Percentiles rank a stretch among this genome's conserved stretches.
Evolutionary conservation across 129 eudicot genomes (phyloP).

Genomic region (Arctium lappa): DNA sequence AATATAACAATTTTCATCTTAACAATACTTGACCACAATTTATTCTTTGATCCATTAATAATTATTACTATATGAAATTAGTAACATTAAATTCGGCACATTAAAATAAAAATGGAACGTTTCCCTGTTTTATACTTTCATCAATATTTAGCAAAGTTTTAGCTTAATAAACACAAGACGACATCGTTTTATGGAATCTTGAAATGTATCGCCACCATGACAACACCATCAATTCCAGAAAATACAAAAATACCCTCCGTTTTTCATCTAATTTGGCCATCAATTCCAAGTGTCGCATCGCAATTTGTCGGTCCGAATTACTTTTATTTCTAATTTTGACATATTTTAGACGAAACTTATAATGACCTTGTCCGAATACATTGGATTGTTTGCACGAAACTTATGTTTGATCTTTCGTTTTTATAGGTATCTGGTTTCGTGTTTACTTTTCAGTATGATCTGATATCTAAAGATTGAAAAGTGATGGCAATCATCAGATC

Average conservation of each 20-base stretch:
- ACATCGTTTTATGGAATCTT: not conserved
- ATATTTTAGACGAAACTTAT: not conserved
- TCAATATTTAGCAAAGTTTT: not conserved
- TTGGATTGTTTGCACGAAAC: not conserved
- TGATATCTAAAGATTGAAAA: not conserved
- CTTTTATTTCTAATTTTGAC: not conserved
- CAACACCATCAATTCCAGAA: too few relatives aligned
- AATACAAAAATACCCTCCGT: not conserved
- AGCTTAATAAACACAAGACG: not conserved
- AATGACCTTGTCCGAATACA: not conserved
- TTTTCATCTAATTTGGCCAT: not conserved
- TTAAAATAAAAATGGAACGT: not conserved
- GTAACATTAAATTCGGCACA: not conserved
- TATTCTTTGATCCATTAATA: too few relatives aligned
- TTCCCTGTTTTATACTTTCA: not conserved
- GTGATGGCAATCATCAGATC: slow-evolving; percentile 46
- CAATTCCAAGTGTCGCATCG: not conserved
- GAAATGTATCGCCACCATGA: not conserved
- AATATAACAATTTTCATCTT: too few relatives aligned
- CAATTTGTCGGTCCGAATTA: not conserved
- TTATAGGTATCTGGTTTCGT: not conserved
- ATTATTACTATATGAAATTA: too few relatives aligned
- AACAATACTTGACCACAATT: too few relatives aligned
- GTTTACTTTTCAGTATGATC: not conserved
- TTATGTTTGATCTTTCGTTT: not conserved